Percentiles rank a stretch among this genome's conserved stretches.
These are phyloP conservation scores for Stentor coeruleus DNA, from an alignment of 73 alveolate species.

Conservation along the genomic window DNA sequence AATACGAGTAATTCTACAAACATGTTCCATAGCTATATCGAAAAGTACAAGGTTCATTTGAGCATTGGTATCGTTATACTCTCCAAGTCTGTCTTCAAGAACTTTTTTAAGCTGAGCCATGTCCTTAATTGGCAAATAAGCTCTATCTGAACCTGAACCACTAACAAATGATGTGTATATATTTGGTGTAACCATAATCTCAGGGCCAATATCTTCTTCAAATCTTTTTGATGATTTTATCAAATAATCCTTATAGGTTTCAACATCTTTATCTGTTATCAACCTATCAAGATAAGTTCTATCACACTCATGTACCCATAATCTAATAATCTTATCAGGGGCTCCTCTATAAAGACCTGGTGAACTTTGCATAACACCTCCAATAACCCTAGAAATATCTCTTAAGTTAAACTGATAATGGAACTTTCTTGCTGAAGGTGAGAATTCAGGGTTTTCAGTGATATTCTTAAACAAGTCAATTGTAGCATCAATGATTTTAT, in stretches of 20 bases:
- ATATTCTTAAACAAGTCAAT: constrained; percentile 77
- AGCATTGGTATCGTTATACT: constrained; percentile 94
- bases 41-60: constrained; percentile 98
- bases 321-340: constrained; percentile 81
- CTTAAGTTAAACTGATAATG: constrained; percentile 99
- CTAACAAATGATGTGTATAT: constrained; percentile 87
- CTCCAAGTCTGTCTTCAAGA: constrained; percentile 87
- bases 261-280: constrained; percentile 86
- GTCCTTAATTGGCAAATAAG: constrained; percentile 69
- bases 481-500: constrained; percentile 87
- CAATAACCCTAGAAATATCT: constrained; percentile 89
- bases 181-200: constrained; percentile 73
- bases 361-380: constrained; percentile 88
- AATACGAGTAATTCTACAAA: constrained; percentile 96
- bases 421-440: constrained; percentile 99
- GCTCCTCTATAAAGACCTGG: constrained; percentile 91
- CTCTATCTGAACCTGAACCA: constrained; percentile 55
- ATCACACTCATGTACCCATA: constrained; percentile 99
- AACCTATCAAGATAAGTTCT: constrained; percentile 98
- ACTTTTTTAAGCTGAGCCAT: constrained; percentile 78
- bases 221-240: constrained; percentile 44
- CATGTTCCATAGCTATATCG: constrained; percentile 98
- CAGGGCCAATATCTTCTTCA: constrained; percentile 49
- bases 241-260: constrained; percentile 61
- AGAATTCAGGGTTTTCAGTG: constrained; percentile 84